These are phyloP conservation scores for Cercospora zeae-maydis DNA, from an alignment of 2,329 filamentous ascomycete species.

Conservation along the genomic window DNA sequence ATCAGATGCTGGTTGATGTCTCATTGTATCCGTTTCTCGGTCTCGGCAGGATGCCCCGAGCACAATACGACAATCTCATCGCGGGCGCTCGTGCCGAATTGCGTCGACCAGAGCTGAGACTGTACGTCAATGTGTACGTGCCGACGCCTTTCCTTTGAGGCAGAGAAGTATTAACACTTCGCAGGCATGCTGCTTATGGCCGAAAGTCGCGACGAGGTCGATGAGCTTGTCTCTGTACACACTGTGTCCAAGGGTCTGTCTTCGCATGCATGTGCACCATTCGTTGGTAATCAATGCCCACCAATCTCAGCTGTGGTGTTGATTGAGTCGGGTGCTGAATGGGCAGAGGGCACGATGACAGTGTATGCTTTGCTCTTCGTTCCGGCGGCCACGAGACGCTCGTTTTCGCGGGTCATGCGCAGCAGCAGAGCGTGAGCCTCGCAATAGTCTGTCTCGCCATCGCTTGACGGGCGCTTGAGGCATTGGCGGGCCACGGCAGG, in stretches of 20 bases:
- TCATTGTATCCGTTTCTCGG: conserved; percentile 22
- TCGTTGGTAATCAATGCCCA: not conserved
- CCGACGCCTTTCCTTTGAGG: not conserved
- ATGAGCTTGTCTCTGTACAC: not conserved
- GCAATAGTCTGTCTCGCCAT: not conserved
- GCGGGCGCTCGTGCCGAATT: conserved; percentile 21
- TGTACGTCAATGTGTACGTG: conserved; percentile 26
- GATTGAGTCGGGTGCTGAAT: not conserved
- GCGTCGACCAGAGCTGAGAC: conserved; percentile 13
- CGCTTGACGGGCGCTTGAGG: not conserved
- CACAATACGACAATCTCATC: conserved; percentile 20
- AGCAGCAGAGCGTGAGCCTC: not conserved
- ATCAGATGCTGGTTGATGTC: conserved; percentile 19
- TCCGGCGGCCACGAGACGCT: not conserved
- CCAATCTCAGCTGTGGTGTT: not conserved
- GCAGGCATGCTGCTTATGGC: conserved; percentile 12
- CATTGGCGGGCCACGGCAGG: not conserved
- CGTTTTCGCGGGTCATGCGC: not conserved
- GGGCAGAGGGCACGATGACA: not conserved
- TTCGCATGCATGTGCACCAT: not conserved
- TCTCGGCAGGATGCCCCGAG: conserved; percentile 12
- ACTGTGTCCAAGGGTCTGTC: not conserved
- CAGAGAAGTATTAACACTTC: not conserved
- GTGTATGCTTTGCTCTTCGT: not conserved
- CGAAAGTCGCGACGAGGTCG: conserved; percentile 8